Base-by-base conservation (phyloP, 2,329 filamentous ascomycete species). In the Chaetomium globosum region DNA sequence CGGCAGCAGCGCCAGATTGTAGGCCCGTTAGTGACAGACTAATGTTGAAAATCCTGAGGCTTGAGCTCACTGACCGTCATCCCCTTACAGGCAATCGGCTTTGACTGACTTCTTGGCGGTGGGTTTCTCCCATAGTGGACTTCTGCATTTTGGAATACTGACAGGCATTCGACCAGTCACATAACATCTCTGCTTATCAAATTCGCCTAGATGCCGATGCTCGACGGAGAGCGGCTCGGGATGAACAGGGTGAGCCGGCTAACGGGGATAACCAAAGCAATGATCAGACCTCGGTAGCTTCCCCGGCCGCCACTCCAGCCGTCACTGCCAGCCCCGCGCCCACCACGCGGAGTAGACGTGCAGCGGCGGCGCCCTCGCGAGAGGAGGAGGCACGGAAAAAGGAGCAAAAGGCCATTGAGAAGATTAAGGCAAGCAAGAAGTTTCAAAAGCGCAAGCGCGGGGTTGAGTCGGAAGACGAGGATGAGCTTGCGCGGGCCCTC, bases 151-250 rank as follows among this genome's bases (percentile, higher is more conserved):
- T 19, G 28, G 28, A 19, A 49, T 59, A 31, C 65, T 68, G 30
- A 68, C 39, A 4, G 8, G 28, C 26, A n/a, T 31, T 16, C 9
- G 8, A 23, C 21, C 49, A 89, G 84, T 86, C 89, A 2, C 88
- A 91, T 75, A 91, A 91, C 71, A 92, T 92, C 69, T 91, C 86
- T 26, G 83, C 85, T 2, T 75, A 79, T 31, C 81, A 84, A 65
- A 87, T 87, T 64, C 80, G 81, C 43, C 74, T 78, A 23, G 80
- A 83, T 67, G 83, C 83, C 21, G 79, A 82, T 36, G 74, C 76
- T 43, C 80, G 84, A 55, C 78, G 82, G 59, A 81, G 83, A 62
- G 75, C 79, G 23, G 74, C 72, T 5, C 72, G 74, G 65, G 65
- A 63, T 46, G 64, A 66, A 39, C 70, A 70, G 62, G 71, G 46